Conservation (phyloP, 2,329 filamentous ascomycete genomes). For the Graphium sp. region DNA sequence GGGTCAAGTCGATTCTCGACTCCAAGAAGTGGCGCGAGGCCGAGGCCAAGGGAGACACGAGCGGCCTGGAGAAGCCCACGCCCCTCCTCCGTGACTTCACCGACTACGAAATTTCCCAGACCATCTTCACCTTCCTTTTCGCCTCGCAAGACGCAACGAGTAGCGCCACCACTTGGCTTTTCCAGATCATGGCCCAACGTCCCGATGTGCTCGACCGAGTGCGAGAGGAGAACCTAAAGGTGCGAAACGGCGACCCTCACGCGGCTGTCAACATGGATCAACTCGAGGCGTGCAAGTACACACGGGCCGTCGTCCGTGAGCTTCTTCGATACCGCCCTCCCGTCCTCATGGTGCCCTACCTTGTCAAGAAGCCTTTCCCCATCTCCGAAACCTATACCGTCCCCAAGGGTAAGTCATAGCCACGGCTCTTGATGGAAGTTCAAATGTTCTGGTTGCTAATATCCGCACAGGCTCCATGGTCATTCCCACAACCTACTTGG, state of each 20-base stretch:
- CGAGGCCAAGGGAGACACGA: constrained; percentile 52
- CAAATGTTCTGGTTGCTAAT: constrained; percentile 6
- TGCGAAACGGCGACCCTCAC: constrained; percentile 58
- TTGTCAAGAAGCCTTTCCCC: constrained; percentile 89
- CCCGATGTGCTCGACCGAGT: constrained; percentile 85
- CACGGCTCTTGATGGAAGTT: constrained; percentile 2
- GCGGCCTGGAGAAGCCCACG: constrained; percentile 62
- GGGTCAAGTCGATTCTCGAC: constrained; percentile 78
- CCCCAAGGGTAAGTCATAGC: constrained; percentile 49
- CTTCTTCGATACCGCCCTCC: constrained; percentile 87
- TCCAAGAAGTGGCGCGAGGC: constrained; percentile 70
- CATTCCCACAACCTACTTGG: constrained; percentile 77
- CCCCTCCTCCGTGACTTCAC: constrained; percentile 73
- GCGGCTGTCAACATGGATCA: constrained; percentile 64
- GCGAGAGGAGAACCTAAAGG: constrained; percentile 72
- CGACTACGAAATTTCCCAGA: constrained; percentile 85
- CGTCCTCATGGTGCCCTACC: constrained; percentile 92
- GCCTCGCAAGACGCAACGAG: constrained; percentile 94
- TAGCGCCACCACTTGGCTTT: constrained; percentile 85
- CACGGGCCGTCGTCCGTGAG: constrained; percentile 80
- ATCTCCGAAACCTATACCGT: constrained; percentile 80
- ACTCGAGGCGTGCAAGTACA: constrained; percentile 79
- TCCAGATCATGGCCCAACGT: constrained; percentile 84
- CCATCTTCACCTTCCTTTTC: constrained; percentile 90
- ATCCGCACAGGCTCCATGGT: constrained; percentile 59